Evolutionary conservation across 768 basidiomycete genomes (phyloP).

Genomic region (Infundibulicybe gibba): DNA sequence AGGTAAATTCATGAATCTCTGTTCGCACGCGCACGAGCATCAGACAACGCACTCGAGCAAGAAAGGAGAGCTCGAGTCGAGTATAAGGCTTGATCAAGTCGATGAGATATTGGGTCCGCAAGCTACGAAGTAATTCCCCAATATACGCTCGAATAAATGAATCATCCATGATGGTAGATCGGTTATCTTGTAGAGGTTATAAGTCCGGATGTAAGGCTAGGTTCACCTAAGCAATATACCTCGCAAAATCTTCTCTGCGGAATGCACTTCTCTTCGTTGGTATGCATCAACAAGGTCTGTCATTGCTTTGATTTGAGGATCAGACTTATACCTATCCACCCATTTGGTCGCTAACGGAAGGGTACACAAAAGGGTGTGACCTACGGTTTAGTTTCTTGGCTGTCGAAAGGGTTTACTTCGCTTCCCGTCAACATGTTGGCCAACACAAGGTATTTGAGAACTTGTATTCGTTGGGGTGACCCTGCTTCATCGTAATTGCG

Average conservation of each 20-base stretch:
- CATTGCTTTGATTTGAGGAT: conserved; percentile 97
- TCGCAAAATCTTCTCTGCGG: conserved; percentile 93
- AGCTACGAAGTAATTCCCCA: conserved; percentile 89
- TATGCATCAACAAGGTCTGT: conserved; percentile 96
- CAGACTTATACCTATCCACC: conserved; percentile 77
- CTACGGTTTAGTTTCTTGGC: conserved; percentile 98
- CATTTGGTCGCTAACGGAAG: neutral
- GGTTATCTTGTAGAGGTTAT: conserved; percentile 61
- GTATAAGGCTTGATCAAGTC: conserved; percentile 99
- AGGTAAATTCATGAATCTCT: neutral
- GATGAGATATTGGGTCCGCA: conserved; percentile 95
- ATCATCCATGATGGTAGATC: conserved; percentile 94
- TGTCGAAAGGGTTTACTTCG: conserved; percentile 98
- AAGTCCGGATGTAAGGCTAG: neutral
- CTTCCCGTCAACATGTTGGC: conserved; percentile 98
- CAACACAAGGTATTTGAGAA: conserved; percentile 95
- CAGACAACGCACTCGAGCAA: conserved; percentile 67
- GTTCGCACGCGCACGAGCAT: neutral
- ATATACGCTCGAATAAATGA: conserved; percentile 94
- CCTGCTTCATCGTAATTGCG: conserved; percentile 98
- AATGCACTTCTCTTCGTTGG: conserved; percentile 92
- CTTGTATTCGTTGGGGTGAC: conserved; percentile 94
- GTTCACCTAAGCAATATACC: conserved; percentile 38
- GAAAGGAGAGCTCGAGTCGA: conserved; percentile 86
- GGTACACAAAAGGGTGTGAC: conserved; percentile 18